These are phyloP conservation scores for Lippia alba DNA, from an alignment of 305 asterid species.

Conservation along the genomic window DNA sequence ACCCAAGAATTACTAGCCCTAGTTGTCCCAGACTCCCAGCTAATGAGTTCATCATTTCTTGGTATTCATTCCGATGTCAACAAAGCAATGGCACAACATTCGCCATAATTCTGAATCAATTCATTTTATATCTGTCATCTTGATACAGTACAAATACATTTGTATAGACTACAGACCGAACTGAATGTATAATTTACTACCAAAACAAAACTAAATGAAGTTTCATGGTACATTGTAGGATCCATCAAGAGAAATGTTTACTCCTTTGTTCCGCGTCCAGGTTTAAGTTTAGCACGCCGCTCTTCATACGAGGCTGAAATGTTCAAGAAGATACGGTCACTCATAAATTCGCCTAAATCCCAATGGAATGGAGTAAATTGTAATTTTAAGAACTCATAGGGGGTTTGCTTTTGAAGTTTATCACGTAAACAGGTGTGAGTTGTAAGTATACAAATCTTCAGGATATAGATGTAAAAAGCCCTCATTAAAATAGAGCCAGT, in stretches of 20 bases:
- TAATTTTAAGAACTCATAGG: too few species aligned
- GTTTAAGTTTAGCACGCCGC: conserved; percentile 62
- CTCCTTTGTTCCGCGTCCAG: conserved; percentile 36
- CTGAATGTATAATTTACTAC: neutral
- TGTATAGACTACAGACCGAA: neutral
- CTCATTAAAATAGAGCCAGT: neutral
- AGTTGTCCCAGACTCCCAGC: too few species aligned
- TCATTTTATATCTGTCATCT: neutral
- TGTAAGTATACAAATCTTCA: too few species aligned
- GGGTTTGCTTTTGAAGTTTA: too few species aligned
- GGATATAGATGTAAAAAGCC: too few species aligned
- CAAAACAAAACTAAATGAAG: neutral
- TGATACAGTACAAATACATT: neutral
- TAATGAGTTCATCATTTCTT: too few species aligned
- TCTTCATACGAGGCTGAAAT: conserved; percentile 92
- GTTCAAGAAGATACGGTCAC: conserved; percentile 29
- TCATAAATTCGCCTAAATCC: neutral
- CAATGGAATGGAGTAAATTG: too few species aligned
- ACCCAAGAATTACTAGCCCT: too few species aligned
- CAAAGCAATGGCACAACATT: too few species aligned
- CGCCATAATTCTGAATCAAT: neutral
- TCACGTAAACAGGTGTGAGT: too few species aligned
- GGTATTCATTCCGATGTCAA: neutral
- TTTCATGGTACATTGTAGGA: neutral
- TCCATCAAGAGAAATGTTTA: conserved; percentile 10